Base-by-base conservation (phyloP, 2,329 filamentous ascomycete species). In the Pestalotiopsis sp. region DNA sequence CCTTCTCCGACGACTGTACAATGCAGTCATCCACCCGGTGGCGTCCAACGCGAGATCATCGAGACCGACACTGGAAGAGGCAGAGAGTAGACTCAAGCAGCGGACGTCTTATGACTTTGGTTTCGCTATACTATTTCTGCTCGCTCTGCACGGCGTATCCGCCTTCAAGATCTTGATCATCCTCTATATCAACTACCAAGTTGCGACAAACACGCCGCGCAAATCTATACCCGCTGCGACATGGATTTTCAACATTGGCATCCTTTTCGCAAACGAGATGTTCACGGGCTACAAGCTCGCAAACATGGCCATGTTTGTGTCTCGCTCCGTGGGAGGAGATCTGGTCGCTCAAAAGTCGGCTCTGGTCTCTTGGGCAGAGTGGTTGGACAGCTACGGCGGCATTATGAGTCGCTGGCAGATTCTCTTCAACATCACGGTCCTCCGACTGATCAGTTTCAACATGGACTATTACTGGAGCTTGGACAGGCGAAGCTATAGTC, bases 361-460 rank as follows among this genome's bases (percentile, higher is more conserved):
- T 2, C 77, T 90, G 52, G 83, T 88, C 41, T 83, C 85, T 23
- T 91, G 91, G 84, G 94, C 90, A 7, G 83, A 84, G 58, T 92
- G 89, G 84, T 83, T 98, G 17, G 96, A 99, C 80, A 85, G 86
- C 66, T 91, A 92, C 72, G 90, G 94, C 7, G 96, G 96, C 0
- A 83, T 99, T n/a, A 90, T 97, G 78, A 86, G 91, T 0, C 89
- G 95, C 69, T 99, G 96, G 96, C 94, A 98, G 79, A 91, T 99
- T n/a, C 86, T 98, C 4, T 99, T 99, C 86, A 99, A 99, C 77
- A 90, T 99, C 71, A 98, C 95, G 3, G 91, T 98, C 31, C 84
- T 99, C 68, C 91, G 96, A 4, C 85, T 98, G 62, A 94, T 99
- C 75, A 98, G 95, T 79, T 99, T 97, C 86, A 98, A 98, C 79